These are phyloP conservation scores for Neoascochyta sp. DNA, from an alignment of 2,329 filamentous ascomycete genomes.

Conservation along the genomic window DNA sequence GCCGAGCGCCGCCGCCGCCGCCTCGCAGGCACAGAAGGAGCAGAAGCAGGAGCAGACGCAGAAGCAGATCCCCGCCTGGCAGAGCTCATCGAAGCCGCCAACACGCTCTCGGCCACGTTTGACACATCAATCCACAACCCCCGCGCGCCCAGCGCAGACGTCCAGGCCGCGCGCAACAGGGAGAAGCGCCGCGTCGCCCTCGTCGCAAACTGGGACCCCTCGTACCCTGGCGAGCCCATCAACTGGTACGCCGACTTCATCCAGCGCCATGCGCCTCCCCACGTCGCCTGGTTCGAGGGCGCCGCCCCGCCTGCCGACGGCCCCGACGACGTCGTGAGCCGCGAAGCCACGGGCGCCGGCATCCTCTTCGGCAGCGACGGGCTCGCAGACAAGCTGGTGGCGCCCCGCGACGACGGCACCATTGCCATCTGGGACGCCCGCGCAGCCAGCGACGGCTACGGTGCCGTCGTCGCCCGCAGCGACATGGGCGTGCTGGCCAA, in stretches of 20 bases:
- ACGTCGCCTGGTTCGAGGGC: slow-evolving; percentile 71
- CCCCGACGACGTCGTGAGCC: slow-evolving; percentile 39
- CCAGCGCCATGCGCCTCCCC: slow-evolving; percentile 71
- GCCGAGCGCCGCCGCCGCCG: slow-evolving; percentile 59
- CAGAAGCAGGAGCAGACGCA: slow-evolving; percentile 4
- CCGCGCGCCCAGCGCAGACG: slow-evolving; percentile 29
- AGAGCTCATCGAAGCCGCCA: slow-evolving; percentile 42
- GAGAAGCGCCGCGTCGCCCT: slow-evolving; percentile 52
- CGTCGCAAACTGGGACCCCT: slow-evolving; percentile 79
- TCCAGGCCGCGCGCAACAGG: slow-evolving; percentile 28
- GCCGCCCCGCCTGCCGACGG: slow-evolving; percentile 48
- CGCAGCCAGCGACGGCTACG: slow-evolving; percentile 55
- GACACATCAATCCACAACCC: slow-evolving; percentile 21
- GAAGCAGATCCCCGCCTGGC: slow-evolving; percentile 44
- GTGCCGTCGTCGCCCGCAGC: slow-evolving; percentile 64
- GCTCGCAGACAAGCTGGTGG: slow-evolving; percentile 60
- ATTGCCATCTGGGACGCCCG: slow-evolving; percentile 75
- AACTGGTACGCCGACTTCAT: slow-evolving; percentile 90
- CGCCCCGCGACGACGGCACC: slow-evolving; percentile 80
- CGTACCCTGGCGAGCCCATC: slow-evolving; percentile 65
- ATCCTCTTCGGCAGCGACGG: slow-evolving; percentile 56
- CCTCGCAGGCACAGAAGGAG: slow-evolving; percentile 17
- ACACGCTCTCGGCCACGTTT: slow-evolving; percentile 28
- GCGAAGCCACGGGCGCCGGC: slow-evolving; percentile 71
- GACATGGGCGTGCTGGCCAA: slow-evolving; percentile 63